Conservation (phyloP, 768 basidiomycete species). For the Baorangia bicolor region DNA sequence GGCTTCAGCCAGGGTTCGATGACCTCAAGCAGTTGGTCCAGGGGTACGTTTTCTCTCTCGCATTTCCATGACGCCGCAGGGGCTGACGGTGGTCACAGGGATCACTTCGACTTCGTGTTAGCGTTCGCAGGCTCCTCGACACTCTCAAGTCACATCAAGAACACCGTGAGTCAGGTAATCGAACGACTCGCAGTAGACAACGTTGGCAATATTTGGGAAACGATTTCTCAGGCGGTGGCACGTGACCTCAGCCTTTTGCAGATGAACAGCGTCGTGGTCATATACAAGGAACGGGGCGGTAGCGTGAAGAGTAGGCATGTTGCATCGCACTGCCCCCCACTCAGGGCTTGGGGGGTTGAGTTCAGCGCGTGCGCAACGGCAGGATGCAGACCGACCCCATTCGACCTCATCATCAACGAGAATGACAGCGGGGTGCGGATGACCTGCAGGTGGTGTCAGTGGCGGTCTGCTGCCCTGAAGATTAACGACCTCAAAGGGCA, state of each 20-base stretch:
- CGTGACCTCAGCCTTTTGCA: neutral
- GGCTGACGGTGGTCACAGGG: neutral
- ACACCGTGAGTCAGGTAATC: neutral
- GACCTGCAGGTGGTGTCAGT: neutral
- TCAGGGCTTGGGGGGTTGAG: neutral
- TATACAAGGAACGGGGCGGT: neutral
- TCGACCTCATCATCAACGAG: neutral
- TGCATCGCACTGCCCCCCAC: neutral
- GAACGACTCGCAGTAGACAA: neutral
- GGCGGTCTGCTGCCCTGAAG: neutral
- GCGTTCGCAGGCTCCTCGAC: neutral
- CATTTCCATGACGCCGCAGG: too few relatives aligned
- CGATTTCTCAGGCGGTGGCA: accelerated
- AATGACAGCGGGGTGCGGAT: neutral
- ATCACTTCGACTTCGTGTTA: neutral
- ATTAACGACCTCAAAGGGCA: neutral
- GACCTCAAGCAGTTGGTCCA: neutral
- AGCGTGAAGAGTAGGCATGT: neutral
- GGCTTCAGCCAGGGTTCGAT: neutral
- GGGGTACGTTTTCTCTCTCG: neutral
- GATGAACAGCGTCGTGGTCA: neutral
- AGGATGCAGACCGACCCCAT: neutral
- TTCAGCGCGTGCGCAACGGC: neutral
- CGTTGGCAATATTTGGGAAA: neutral
- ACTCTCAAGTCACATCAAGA: neutral